Percentiles rank a stretch among this genome's conserved stretches.
Evolutionary conservation across 2,329 filamentous ascomycete species (phyloP).

Genomic region (Lasiodiplodia sp.): DNA sequence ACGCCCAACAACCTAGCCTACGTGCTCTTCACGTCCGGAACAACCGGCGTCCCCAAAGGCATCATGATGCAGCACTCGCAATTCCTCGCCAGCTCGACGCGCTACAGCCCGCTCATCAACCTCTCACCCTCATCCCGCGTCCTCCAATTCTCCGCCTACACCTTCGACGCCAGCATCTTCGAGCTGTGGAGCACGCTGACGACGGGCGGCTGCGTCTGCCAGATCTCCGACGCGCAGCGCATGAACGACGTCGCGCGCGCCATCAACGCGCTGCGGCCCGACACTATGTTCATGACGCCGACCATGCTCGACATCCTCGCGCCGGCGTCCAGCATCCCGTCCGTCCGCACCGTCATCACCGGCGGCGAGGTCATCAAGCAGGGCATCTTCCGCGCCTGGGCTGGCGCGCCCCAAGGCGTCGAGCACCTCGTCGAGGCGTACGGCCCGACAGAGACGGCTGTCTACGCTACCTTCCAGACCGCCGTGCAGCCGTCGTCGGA

Average conservation of each 20-base stretch:
- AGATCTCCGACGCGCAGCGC: conserved; percentile 62
- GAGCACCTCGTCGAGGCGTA: conserved; percentile 20
- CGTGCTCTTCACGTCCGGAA: conserved; percentile 49
- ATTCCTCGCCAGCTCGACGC: conserved; percentile 42
- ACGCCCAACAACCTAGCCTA: conserved; percentile 1
- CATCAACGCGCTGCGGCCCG: conserved; percentile 61
- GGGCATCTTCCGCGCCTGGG: conserved; percentile 34
- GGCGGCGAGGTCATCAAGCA: conserved; percentile 53
- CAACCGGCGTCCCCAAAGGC: conserved; percentile 35
- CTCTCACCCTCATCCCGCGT: conserved; percentile 37
- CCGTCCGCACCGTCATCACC: conserved; percentile 47
- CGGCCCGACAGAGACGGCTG: conserved; percentile 30
- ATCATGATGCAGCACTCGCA: conserved; percentile 35
- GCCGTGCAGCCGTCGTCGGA: conserved; percentile 41
- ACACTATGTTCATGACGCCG: conserved; percentile 64
- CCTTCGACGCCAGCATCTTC: conserved; percentile 44
- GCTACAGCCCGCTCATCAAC: conserved; percentile 43
- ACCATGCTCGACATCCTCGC: conserved; percentile 59
- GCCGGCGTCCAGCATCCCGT: conserved; percentile 45
- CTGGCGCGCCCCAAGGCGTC: background rate
- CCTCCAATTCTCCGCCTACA: conserved; percentile 36
- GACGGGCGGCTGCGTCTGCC: conserved; percentile 67
- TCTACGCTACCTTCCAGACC: conserved; percentile 38
- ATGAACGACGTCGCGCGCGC: conserved; percentile 58
- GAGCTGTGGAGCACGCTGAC: conserved; percentile 41